Percentiles rank a stretch among this genome's conserved stretches.
phyloP scores from a whole-genome alignment of 148 eudicot genomes.

The Rhododendron kiyosumense region DNA sequence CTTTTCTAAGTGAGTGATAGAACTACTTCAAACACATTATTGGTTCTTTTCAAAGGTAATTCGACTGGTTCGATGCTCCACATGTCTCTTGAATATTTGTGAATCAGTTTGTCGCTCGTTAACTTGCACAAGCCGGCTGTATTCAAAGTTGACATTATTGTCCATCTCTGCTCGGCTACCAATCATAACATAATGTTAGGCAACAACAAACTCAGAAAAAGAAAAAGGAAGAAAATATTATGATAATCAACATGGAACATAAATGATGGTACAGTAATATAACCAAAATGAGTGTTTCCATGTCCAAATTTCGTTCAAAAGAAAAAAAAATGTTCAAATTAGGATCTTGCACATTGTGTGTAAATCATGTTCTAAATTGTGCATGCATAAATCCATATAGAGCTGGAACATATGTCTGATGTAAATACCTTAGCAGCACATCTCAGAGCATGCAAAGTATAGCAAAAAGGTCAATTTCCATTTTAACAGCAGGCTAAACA shows the following conservation, averaged over 20 bases:
- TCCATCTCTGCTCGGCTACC: slow-evolving; percentile 65
- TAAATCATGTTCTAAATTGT: no score
- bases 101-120: slow-evolving; percentile 91
- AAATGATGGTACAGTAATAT: not conserved
- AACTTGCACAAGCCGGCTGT: slow-evolving; percentile 87
- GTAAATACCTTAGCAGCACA: not conserved
- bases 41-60: slow-evolving; percentile 19
- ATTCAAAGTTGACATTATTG: slow-evolving; percentile 91
- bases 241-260: no score
- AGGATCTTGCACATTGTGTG: no score
- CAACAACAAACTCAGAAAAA: not conserved
- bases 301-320: not conserved
- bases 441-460: not conserved
- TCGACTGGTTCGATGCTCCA: slow-evolving; percentile 63
- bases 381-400: no score
- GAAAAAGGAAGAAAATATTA: not conserved
- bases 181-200: slow-evolving; percentile 7
- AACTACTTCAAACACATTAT: no score
- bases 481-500: not conserved
- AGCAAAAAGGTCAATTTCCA: not conserved
- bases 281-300: no score
- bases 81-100: slow-evolving; percentile 82
- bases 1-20: no score
- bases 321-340: no score
- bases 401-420: no score